Conservation (phyloP, 2,329 filamentous ascomycete species). For the Aspergillus fischeri region DNA sequence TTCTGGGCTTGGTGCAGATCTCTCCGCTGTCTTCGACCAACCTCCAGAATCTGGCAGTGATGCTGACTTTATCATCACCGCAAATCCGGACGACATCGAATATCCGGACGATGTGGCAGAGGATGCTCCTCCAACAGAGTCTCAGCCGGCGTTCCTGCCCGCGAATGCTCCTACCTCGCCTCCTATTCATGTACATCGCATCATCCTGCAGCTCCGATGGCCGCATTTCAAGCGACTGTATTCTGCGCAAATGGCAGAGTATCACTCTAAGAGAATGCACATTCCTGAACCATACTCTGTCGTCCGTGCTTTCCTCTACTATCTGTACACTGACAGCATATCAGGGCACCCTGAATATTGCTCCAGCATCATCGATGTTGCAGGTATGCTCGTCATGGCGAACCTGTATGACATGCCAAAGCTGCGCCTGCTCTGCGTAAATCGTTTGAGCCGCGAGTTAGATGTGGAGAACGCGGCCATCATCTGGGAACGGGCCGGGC, state of each 20-base stretch:
- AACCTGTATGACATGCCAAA: conserved; percentile 98
- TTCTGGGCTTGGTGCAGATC: conserved; percentile 72
- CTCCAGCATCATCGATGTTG: conserved; percentile 72
- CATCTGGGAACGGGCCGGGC: conserved; percentile 89
- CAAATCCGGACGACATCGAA: conserved; percentile 64
- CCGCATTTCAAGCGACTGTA: conserved; percentile 93
- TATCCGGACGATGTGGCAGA: conserved; percentile 53
- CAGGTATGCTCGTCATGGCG: conserved; percentile 92
- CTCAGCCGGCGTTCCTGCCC: conserved; percentile 31
- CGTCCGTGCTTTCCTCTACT: conserved; percentile 91
- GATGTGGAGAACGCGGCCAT: conserved; percentile 93
- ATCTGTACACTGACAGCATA: conserved; percentile 95
- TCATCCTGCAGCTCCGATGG: conserved; percentile 93
- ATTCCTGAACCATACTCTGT: conserved; percentile 94
- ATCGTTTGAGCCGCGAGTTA: conserved; percentile 82
- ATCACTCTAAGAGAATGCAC: conserved; percentile 95
- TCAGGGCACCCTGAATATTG: conserved; percentile 55
- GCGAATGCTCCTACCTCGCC: conserved; percentile 56
- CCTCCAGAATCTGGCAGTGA: conserved; percentile 79
- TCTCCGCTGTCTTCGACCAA: conserved; percentile 82
- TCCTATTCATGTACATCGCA: conserved; percentile 89
- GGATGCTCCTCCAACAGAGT: conserved; percentile 22
- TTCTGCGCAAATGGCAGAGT: conserved; percentile 92
- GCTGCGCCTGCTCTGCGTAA: conserved; percentile 83
- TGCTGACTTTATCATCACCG: conserved; percentile 87